These are phyloP conservation scores for Oxytropis ochrocephala DNA, from an alignment of 306 rosid species.

Conservation along the genomic window DNA sequence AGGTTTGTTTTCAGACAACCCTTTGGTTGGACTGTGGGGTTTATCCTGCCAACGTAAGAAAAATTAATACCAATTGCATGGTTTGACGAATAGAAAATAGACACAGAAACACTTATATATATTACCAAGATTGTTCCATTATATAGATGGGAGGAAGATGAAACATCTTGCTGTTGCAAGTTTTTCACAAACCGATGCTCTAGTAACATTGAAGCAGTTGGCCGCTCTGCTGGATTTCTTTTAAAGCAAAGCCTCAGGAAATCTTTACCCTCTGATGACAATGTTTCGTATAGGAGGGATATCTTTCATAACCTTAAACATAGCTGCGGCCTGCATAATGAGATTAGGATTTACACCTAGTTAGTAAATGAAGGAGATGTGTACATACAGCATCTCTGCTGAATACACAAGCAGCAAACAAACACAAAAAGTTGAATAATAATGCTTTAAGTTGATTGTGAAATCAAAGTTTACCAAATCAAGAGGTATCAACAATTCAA, in stretches of 20 bases:
- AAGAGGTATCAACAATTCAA: not conserved
- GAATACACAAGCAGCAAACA: not conserved
- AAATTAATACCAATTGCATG: constrained; percentile 8
- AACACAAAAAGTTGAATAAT: constrained; percentile 1
- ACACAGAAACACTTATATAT: constrained; percentile 3
- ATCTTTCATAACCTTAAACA: constrained; percentile 87
- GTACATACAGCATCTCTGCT: not conserved
- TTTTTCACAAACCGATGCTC: constrained; percentile 74
- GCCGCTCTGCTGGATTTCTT: constrained; percentile 85
- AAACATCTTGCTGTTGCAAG: constrained; percentile 41
- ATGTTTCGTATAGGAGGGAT: constrained; percentile 69
- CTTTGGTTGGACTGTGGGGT: constrained; percentile 46
- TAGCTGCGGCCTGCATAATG: constrained; percentile 74
- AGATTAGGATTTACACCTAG: constrained; percentile 13
- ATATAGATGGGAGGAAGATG: constrained; percentile 28
- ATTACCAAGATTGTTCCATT: constrained; percentile 39
- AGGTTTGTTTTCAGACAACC: constrained; percentile 36
- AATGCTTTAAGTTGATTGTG: not conserved
- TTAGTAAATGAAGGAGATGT: constrained; percentile 1
- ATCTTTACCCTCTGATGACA: constrained; percentile 71
- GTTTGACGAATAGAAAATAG: not conserved
- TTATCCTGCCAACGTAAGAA: constrained; percentile 43
- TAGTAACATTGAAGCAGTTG: constrained; percentile 60
- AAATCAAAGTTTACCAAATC: not conserved
- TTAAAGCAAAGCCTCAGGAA: constrained; percentile 72